Percentiles rank a stretch among this genome's conserved stretches.
phyloP scores from a whole-genome alignment of 2,329 filamentous ascomycete genomes.

The Capronia epimyces region DNA sequence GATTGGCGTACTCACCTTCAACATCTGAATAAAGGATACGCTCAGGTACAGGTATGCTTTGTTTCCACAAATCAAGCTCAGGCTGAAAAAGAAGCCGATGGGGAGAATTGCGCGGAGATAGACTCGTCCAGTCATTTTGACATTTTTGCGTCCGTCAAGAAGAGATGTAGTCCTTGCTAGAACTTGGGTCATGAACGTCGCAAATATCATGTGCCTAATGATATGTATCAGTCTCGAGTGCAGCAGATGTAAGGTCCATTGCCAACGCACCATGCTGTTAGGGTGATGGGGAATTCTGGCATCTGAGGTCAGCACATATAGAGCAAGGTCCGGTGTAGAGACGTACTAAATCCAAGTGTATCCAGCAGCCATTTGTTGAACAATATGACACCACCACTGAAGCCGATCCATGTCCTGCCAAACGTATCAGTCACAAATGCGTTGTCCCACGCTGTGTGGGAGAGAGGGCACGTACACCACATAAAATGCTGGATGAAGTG shows the following conservation, averaged over 20 bases:
- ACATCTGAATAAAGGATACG: conserved; percentile 98
- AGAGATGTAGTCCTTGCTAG: conserved; percentile 83
- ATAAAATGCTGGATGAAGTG: conserved; percentile 78
- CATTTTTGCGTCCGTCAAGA: conserved; percentile 88
- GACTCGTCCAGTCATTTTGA: conserved; percentile 93
- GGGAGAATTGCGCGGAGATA: conserved; percentile 91
- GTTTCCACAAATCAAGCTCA: conserved; percentile 95
- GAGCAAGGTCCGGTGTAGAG: background rate
- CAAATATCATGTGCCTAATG: conserved; percentile 71
- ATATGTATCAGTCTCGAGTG: background rate
- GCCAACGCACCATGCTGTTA: conserved; percentile 67
- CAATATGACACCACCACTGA: conserved; percentile 90
- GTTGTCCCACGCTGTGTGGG: background rate
- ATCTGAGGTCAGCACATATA: conserved; percentile 6
- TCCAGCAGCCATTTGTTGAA: conserved; percentile 99
- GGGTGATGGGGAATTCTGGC: conserved; percentile 32
- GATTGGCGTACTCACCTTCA: conserved; percentile 64
- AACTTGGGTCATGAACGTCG: conserved; percentile 88
- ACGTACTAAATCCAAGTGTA: conserved; percentile 53
- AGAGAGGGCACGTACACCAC: conserved; percentile 52
- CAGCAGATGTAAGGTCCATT: background rate
- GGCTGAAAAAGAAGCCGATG: conserved; percentile 90
- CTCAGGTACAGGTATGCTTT: conserved; percentile 91
- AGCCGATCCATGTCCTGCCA: conserved; percentile 76
- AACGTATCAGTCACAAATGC: conserved; percentile 1